Conservation (phyloP, 73 alveolate species). For the Blepharisma stoltei region DNA sequence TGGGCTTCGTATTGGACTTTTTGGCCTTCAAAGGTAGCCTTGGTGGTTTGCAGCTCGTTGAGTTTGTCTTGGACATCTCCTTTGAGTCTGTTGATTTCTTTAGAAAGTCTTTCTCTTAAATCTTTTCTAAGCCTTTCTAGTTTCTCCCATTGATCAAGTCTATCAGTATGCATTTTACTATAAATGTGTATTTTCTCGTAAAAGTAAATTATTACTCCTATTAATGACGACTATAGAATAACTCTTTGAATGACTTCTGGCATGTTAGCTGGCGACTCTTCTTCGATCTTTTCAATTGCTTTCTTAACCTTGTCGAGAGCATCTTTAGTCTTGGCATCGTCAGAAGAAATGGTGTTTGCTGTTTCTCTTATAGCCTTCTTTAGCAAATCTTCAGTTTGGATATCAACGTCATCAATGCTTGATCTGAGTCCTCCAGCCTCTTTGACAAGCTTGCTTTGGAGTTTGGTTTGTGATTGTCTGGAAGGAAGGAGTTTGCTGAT, state of each 20-base stretch:
- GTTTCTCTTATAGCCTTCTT: not conserved
- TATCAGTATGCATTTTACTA: too few relatives aligned
- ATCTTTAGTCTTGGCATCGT: slow-evolving; percentile 4
- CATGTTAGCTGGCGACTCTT: slow-evolving; percentile 11
- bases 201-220: too few relatives aligned
- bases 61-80: slow-evolving; percentile 30
- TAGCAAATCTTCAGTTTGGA: not conserved
- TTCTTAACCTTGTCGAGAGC: not conserved
- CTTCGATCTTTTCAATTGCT: not conserved
- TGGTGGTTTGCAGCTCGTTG: not conserved
- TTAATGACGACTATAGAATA: too few relatives aligned
- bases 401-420: not conserved
- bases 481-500: not conserved
- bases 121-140: slow-evolving; percentile 21
- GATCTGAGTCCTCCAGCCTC: slow-evolving; percentile 1
- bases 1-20: slow-evolving; percentile 1
- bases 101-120: not conserved
- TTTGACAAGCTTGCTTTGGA: slow-evolving; percentile 11
- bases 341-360: not conserved
- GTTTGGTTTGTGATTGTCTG: not conserved
- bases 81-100: slow-evolving; percentile 24
- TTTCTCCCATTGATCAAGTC: slow-evolving; percentile 3
- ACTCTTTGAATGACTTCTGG: slow-evolving; percentile 14
- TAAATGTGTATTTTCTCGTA: too few relatives aligned
- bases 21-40: slow-evolving; percentile 13